Conservation (phyloP, 306 rosid species). For the Neltuma alba region DNA sequence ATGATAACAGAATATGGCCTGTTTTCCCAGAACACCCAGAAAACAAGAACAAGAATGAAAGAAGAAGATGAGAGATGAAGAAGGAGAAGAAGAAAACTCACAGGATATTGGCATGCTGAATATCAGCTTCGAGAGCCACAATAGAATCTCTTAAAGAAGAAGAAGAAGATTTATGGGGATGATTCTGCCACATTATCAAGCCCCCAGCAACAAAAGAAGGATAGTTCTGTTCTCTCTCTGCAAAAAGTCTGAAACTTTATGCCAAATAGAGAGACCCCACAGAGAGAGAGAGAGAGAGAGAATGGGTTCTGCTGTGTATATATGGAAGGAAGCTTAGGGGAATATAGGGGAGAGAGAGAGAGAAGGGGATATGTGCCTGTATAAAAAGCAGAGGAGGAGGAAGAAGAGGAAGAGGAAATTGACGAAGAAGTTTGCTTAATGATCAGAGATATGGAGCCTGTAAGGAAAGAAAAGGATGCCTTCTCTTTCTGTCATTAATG, state of each 20-base stretch:
- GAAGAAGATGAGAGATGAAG: neutral
- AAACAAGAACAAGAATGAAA: neutral
- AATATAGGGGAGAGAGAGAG: no score
- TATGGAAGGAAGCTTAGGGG: slow-evolving; percentile 5
- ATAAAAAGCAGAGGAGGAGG: neutral
- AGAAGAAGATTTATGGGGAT: slow-evolving; percentile 24
- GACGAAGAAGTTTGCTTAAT: slow-evolving; percentile 34
- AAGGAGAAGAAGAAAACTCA: slow-evolving; percentile 35
- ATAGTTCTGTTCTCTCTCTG: neutral
- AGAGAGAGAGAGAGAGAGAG: slow-evolving; percentile 1
- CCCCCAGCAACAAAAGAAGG: slow-evolving; percentile 1
- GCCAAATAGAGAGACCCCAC: neutral
- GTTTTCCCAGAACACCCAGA: neutral
- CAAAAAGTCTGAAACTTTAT: slow-evolving; percentile 23
- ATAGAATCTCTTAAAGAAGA: slow-evolving; percentile 54
- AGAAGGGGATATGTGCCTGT: slow-evolving; percentile 33
- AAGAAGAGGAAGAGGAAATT: neutral
- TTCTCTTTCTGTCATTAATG: slow-evolving; percentile 38
- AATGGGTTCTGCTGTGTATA: no score
- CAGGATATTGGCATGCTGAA: slow-evolving; percentile 70
- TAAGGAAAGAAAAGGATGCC: slow-evolving; percentile 73
- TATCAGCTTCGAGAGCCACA: slow-evolving; percentile 72
- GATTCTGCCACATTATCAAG: slow-evolving; percentile 60
- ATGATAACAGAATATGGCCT: neutral
- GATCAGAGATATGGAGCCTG: slow-evolving; percentile 45